Evolutionary conservation across 2,329 filamentous ascomycete species (phyloP), one percentile per base, ranked within the genome.

Genomic region (Claviceps humidiphila): DNA sequence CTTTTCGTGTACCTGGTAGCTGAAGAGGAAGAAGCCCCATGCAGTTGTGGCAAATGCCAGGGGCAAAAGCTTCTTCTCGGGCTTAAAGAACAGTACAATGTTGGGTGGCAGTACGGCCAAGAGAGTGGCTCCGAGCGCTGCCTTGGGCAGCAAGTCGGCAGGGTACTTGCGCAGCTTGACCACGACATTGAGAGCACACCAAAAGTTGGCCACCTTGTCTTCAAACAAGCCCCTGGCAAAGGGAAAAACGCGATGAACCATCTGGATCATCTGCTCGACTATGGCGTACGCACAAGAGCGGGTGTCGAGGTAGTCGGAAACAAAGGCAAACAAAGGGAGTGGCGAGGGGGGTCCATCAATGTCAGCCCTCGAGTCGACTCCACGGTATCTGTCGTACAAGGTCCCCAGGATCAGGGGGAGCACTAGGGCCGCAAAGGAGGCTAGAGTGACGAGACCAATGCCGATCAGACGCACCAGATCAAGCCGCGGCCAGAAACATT

Each of bases 1-100:
- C 76, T 98, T 98, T 71, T 98, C 93, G 62, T 98, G 93, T 0
- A 98, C 94, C 65, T 98, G 93, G 66, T 95, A 98, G 61, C 89
- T 94, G 71, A 94, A 97, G 16, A 98, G 74, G 66, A 97, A 98
- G 74, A 98, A 98, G 0, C 86, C 91, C 93, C 93, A 98, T 2
- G 90, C 87, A 0, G 87, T 89, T 1, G 86, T 78, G 1, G 90
- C 85, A 53, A 97, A 80, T 0, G 87, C 87, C 39, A 87, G 77
- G 1, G 89, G 89, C 14, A 97, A 70, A 4, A 93, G 74, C 43
- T 84, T 79, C 60, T 85, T 90, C 47, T 80, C 79, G 0, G 93
- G 93, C 49, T 82, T 82, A 52, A 89, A 65, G 64, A 95, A 87
- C 30, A 97, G 76, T 49, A 95, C 76, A 4, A 85, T 59, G 62